phyloP scores from a whole-genome alignment of 495 filamentous ascomycete species.

The Daldinia vernicosa region DNA sequence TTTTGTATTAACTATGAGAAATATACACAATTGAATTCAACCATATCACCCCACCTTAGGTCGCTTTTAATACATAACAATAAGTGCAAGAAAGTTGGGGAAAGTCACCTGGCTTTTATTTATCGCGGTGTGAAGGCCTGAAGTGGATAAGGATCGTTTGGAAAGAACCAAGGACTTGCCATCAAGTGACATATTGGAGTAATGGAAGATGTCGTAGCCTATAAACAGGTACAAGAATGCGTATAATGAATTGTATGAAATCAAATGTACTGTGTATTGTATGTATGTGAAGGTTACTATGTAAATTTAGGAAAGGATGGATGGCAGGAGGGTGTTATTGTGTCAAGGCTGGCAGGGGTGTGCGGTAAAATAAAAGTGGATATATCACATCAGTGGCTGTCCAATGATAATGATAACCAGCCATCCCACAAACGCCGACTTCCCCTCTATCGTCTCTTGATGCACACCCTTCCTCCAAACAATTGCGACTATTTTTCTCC shows the following conservation, averaged over 20 bases:
- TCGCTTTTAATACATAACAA: neutral
- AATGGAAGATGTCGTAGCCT: constrained; percentile 6
- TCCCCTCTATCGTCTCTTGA: constrained; percentile 31
- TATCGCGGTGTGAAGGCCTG: constrained; percentile 27
- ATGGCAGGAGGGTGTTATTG: constrained; percentile 15
- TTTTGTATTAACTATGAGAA: too few relatives aligned
- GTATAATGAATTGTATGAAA: neutral
- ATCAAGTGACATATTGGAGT: constrained; percentile 32
- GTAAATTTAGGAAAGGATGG: constrained; percentile 1
- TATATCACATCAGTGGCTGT: constrained; percentile 40
- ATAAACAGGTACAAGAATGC: neutral
- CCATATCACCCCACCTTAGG: neutral
- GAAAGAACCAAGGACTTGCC: constrained; percentile 14
- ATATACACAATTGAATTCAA: neutral
- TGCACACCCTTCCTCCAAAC: constrained; percentile 5
- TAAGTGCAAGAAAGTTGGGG: constrained; percentile 10
- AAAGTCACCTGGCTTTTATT: constrained; percentile 22
- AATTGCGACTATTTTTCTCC: constrained; percentile 1
- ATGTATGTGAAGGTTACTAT: neutral
- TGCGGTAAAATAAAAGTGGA: constrained; percentile 37
- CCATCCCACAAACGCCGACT: constrained; percentile 50
- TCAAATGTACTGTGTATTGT: neutral
- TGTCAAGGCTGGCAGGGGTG: constrained; percentile 33
- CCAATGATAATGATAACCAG: constrained; percentile 56
- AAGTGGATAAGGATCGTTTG: constrained; percentile 27